Base-by-base conservation (phyloP, 345 rosid species). In the Heritiera littoralis region DNA sequence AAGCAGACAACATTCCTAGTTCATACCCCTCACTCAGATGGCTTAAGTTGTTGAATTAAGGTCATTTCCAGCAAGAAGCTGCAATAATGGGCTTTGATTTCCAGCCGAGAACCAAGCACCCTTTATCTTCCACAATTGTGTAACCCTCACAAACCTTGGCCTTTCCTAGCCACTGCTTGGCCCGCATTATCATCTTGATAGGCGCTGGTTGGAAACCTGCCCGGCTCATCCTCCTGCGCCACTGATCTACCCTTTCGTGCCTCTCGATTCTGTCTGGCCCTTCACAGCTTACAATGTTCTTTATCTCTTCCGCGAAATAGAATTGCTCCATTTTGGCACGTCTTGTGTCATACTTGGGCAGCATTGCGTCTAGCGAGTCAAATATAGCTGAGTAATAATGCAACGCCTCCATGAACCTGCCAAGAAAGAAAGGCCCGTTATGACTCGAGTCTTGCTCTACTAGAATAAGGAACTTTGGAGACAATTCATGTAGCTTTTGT, bases 401-500 rank as follows among this genome's bases (percentile, higher is more conserved):
- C 85, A 90, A 65, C 7, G 94, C 88, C 79, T 89, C 94, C 90
- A 87, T 89, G 84, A 89, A 89, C 74, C 91, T 85, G 61, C 91
- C 90, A 0, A 87, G 84, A 63, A 90, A 90, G 84, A 90, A 86
- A 0, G 94, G 90, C 43, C 90, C 90, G 30, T 85, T 86, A 38
- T 86, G 90, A 81, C 87, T 85, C 4, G 87, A 86, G 76, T 87
- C 87, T 49, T 89, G 89, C 85, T 89, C 89, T 7, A 83, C 87
- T 14, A 89, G 74, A 40, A 87, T 56, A 6, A 89, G 18, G 2
- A 83, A 68, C 77, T 81, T 85, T 0, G 90, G 90, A 0, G 82
- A 83, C 17, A 86, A 81, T 74, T 81, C 18, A 54, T 79, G 84
- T 7, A 86, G 64, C 20, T 49, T 80, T 65, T 81, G 84, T 23